Evolutionary conservation across 768 basidiomycete species (phyloP).

Genomic region (Infundibulicybe gibba): DNA sequence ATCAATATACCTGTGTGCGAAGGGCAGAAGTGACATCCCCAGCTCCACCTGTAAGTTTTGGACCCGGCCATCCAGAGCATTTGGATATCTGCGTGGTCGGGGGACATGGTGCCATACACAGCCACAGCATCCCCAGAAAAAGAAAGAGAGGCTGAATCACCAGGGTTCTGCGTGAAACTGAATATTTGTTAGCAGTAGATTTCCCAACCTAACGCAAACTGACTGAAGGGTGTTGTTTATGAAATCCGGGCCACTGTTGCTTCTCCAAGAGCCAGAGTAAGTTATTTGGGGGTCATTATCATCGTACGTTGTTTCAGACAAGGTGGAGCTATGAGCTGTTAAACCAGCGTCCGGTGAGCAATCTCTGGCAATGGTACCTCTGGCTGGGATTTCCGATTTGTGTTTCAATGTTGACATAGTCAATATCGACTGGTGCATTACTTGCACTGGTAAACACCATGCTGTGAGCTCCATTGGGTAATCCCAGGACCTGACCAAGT

Average conservation of each 20-base stretch:
- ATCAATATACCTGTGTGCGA: constrained; percentile 18
- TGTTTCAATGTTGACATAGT: constrained; percentile 39
- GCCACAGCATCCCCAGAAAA: constrained; percentile 53
- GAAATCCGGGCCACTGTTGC: constrained; percentile 22
- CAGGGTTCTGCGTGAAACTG: constrained; percentile 37
- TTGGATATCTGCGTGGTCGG: constrained; percentile 46
- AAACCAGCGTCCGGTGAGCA: no score
- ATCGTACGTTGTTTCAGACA: constrained; percentile 30
- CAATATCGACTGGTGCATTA: constrained; percentile 44
- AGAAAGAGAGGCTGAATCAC: constrained; percentile 36
- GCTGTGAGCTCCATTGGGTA: constrained; percentile 43
- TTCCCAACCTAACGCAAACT: constrained; percentile 7
- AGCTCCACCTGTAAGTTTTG: constrained; percentile 29
- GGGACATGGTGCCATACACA: constrained; percentile 48
- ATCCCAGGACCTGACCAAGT: constrained; percentile 37
- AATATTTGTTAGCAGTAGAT: not conserved
- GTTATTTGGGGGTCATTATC: constrained; percentile 40
- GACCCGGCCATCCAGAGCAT: constrained; percentile 40
- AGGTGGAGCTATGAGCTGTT: constrained; percentile 13
- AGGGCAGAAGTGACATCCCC: constrained; percentile 27
- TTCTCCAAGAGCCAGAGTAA: constrained; percentile 34
- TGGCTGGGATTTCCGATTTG: constrained; percentile 29
- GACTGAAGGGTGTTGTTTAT: constrained; percentile 42
- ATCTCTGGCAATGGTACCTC: no score
- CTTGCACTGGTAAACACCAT: constrained; percentile 44